Conservation (phyloP, 768 basidiomycete species). For the Dioszegia hungarica region DNA sequence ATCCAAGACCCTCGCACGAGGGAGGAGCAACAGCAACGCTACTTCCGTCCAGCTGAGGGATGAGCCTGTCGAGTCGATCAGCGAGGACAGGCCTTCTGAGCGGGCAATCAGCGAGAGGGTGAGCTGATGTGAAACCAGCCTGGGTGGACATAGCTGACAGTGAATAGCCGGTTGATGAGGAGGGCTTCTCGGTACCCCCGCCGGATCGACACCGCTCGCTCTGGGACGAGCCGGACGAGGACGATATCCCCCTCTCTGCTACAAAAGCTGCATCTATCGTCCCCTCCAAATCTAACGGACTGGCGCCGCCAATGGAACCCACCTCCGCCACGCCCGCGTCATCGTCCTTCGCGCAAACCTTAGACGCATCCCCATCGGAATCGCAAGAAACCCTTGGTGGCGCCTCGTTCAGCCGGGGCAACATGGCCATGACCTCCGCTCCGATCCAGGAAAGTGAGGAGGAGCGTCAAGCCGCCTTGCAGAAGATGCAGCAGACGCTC, state of each 20-base stretch:
- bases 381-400: slow-evolving; percentile 24
- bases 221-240: slow-evolving; percentile 46
- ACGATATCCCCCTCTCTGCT: slow-evolving; percentile 18
- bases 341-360: slow-evolving; percentile 19
- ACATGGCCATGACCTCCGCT: slow-evolving; percentile 43
- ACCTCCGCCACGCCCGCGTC: slow-evolving; percentile 7
- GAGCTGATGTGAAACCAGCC: neutral
- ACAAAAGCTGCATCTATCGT: slow-evolving; percentile 1
- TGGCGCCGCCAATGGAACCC: neutral
- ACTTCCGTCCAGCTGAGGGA: slow-evolving; percentile 33
- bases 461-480: slow-evolving; percentile 47
- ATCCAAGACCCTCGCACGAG: slow-evolving; percentile 27
- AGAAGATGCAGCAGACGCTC: slow-evolving; percentile 48
- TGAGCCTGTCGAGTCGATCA: slow-evolving; percentile 11
- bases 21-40: slow-evolving; percentile 31
- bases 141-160: neutral
- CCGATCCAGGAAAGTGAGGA: slow-evolving; percentile 49
- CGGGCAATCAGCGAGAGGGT: neutral
- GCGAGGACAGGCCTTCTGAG: neutral
- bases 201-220: slow-evolving; percentile 48
- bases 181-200: slow-evolving; percentile 52
- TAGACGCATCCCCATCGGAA: slow-evolving; percentile 20
- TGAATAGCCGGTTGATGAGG: slow-evolving; percentile 46
- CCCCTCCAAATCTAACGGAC: neutral
- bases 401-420: slow-evolving; percentile 22